phyloP scores from a whole-genome alignment of 306 rosid genomes.

The Oxytropis ochrocephala region DNA sequence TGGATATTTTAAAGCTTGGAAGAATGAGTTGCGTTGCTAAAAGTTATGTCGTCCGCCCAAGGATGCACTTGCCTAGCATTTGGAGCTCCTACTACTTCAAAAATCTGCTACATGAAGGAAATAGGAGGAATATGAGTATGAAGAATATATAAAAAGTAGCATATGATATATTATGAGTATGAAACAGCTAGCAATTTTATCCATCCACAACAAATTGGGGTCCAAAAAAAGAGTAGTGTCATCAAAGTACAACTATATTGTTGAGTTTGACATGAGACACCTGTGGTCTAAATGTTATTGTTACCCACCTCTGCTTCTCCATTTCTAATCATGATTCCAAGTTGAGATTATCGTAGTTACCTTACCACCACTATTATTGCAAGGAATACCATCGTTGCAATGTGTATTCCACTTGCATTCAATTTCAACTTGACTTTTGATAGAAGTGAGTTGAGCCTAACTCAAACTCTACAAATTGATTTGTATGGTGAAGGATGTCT shows the following conservation, averaged over 20 bases:
- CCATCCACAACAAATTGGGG: constrained; percentile 9
- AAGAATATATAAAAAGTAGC: neutral
- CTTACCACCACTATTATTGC: too few relatives aligned
- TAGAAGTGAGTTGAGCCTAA: too few relatives aligned
- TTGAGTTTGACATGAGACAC: constrained; percentile 3
- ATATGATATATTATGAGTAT: neutral
- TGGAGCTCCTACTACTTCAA: too few relatives aligned
- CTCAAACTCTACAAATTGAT: too few relatives aligned
- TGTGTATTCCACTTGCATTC: too few relatives aligned
- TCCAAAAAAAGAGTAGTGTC: constrained; percentile 16
- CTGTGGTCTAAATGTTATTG: neutral
- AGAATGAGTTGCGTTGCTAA: too few relatives aligned
- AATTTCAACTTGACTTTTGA: too few relatives aligned
- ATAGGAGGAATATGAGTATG: neutral
- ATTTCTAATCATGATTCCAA: neutral
- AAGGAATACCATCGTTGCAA: too few relatives aligned
- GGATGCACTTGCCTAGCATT: too few relatives aligned
- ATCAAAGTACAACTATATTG: constrained; percentile 1
- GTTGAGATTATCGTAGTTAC: neutral
- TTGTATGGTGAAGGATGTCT: too few relatives aligned
- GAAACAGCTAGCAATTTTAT: neutral
- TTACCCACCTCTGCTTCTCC: neutral
- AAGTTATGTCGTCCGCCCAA: too few relatives aligned
- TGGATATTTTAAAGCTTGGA: too few relatives aligned
- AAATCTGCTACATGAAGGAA: neutral